Evolutionary conservation across 2,329 filamentous ascomycete species (phyloP), one percentile per base, ranked within the genome.

Genomic region (Trichothecium roseum): DNA sequence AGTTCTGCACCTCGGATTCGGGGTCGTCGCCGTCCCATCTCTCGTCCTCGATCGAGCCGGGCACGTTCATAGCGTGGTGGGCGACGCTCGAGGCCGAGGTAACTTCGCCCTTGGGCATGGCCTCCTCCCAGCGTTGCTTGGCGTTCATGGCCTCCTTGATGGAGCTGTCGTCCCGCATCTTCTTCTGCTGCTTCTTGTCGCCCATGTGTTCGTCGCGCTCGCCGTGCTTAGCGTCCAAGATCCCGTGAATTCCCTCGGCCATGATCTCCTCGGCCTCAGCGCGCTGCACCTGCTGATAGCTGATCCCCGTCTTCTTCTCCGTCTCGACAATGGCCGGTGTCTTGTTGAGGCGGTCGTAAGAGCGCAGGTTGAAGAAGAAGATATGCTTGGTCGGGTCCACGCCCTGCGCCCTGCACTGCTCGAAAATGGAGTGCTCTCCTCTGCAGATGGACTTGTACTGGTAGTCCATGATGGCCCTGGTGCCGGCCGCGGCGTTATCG

Each of bases 371-470:
- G 69, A 96, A 98, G 51, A 94, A 72, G 60, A 93, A 95, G 22
- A 98, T 78, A 57, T 96, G 74, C 40, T 95, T 51, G 0, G 50
- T 72, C 0, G 88, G 86, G 47, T 95, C 78, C 2, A 91, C 74
- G 2, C 84, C 87, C 42, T 83, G 68, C 6, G 73, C 74, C 30
- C 58, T 59, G 38, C 95, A 77, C 51, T 83, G 80, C 28, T 75
- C 86, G 47, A 83, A 91, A 35, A 98, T 96, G 4, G 86, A 94
- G 53, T 96, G 69, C 43, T 93, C 81, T 5, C 91, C 91, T 30
- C 91, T 81, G 51, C 82, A 85, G 45, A 98, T 94, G 0, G 86
- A 94, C 60, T 93, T 94, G 68, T 91, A 98, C 54, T 96, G 91
- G 52, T 94, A 96, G 54, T 96, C 88, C 86, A 98, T 96, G 50